Base-by-base conservation (phyloP, 768 basidiomycete genomes). In the Pleurotus ostreatus region DNA sequence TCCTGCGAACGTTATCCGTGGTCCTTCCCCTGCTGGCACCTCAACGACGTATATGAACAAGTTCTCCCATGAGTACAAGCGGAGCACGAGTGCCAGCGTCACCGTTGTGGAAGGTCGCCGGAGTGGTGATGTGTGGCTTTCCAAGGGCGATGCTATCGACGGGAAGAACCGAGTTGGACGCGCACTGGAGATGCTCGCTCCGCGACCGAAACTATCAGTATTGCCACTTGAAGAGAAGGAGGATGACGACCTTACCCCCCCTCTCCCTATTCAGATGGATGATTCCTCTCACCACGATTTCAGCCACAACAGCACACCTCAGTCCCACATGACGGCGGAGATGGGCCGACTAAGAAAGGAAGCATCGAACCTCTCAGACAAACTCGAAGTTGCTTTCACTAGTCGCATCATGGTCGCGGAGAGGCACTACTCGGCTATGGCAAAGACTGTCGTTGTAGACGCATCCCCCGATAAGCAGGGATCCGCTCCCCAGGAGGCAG, bases 71-170 rank as follows among this genome's bases (percentile, higher is more conserved):
- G 79, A 83, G 52, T 84, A 82, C 68, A 88, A 85, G 66, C 80
- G 81, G 55, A 85, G 84, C 66, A 81, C 77, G 46, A 83, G 80
- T 58, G 76, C 77, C 46, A 85, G 82, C 59, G 77, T 82, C 48
- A 88, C 85, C 16, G 81, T 88, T 40, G 82, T 89, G 18, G 85
- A 89, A 67, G 82, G 81, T 25, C 80, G 85, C 30, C 83, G 85
- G 46, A 87, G 85, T 61, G 85, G 85, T 22, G 88, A 89, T 61
- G 82, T 89, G 25, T 89, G 88, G 88, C 68, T 89, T 60, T 66
- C 80, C 11, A 85, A 85, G 54, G 86, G 87, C n/a, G 82, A 89
- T 58, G 88, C 87, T 5, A 72, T 85, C 18, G 84, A 86, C 48
- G 84, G 84, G 1, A 86, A 84, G 67, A 71, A 72, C 55, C 85